Evolutionary conservation across 2,329 filamentous ascomycete species (phyloP).

Genomic region (Pleurostoma richardsiae): DNA sequence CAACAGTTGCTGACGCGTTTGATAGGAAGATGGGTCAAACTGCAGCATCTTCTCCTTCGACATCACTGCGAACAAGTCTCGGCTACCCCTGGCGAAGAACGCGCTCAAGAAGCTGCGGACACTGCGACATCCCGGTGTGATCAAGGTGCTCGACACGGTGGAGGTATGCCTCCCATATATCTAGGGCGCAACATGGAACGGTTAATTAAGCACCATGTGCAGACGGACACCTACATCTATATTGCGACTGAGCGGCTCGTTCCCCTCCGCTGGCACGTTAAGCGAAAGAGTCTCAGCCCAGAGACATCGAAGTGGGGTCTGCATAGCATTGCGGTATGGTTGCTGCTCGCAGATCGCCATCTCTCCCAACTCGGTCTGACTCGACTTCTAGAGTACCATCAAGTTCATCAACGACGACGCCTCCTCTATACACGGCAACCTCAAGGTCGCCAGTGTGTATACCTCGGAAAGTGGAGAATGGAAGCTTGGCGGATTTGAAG

Average conservation of each 20-base stretch:
- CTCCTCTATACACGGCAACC: slow-evolving; percentile 80
- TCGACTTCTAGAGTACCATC: slow-evolving; percentile 63
- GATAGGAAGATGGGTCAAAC: slow-evolving; percentile 83
- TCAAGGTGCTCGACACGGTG: slow-evolving; percentile 90
- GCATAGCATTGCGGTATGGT: slow-evolving; percentile 70
- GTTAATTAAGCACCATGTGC: background rate
- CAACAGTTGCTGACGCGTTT: background rate
- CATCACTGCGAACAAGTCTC: slow-evolving; percentile 71
- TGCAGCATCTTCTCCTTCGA: slow-evolving; percentile 99
- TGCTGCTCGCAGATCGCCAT: background rate
- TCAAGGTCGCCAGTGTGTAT: slow-evolving; percentile 83
- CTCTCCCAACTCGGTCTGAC: too few species aligned
- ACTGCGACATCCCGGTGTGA: slow-evolving; percentile 86
- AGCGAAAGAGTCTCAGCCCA: slow-evolving; percentile 77
- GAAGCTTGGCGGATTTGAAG: slow-evolving; percentile 92
- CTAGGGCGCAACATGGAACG: background rate
- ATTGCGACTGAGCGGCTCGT: slow-evolving; percentile 89
- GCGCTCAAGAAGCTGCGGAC: slow-evolving; percentile 91
- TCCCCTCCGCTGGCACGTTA: slow-evolving; percentile 85
- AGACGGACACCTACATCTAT: slow-evolving; percentile 94
- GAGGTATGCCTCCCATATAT: slow-evolving; percentile 54
- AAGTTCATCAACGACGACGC: slow-evolving; percentile 97
- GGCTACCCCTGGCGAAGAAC: slow-evolving; percentile 84
- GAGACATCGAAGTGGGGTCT: slow-evolving; percentile 98
- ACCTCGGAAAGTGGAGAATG: slow-evolving; percentile 96